These are phyloP conservation scores for Tetracladium maxilliforme DNA, from an alignment of 2,329 filamentous ascomycete genomes.

Conservation along the genomic window DNA sequence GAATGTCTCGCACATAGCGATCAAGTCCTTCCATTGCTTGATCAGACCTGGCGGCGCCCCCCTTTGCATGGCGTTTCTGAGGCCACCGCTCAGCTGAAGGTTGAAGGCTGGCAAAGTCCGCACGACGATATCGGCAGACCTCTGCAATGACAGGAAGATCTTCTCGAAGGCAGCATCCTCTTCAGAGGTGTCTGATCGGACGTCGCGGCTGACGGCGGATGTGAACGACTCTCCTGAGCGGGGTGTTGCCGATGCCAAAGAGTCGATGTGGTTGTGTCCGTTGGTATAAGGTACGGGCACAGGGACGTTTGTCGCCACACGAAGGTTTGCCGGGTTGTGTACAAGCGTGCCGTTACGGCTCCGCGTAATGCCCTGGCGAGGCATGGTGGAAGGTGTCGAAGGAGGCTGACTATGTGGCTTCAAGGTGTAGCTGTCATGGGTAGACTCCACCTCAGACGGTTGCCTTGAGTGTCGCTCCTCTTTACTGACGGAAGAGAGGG, in stretches of 20 bases:
- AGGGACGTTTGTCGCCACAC: conserved; percentile 41
- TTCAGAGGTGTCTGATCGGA: conserved; percentile 27
- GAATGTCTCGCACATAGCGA: conserved; percentile 55
- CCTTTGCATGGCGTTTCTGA: conserved; percentile 47
- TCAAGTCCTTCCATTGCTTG: conserved; percentile 54
- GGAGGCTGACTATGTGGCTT: too few species aligned
- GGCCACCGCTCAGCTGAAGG: conserved; percentile 47
- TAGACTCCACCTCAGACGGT: conserved; percentile 3
- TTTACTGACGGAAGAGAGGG: conserved; percentile 8
- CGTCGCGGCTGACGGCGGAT: conserved; percentile 27
- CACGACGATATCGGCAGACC: conserved; percentile 59
- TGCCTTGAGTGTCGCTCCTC: conserved; percentile 2
- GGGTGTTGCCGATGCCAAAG: conserved; percentile 55
- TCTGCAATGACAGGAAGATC: conserved; percentile 64
- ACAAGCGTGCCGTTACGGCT: conserved; percentile 20
- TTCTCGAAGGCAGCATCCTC: conserved; percentile 72
- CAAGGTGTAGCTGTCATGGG: conserved; percentile 5
- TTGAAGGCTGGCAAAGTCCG: conserved; percentile 57
- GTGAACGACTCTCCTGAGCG: conserved; percentile 72
- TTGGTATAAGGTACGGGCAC: too few species aligned
- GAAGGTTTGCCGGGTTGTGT: conserved; percentile 36
- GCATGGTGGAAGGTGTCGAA: too few species aligned
- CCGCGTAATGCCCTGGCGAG: too few species aligned
- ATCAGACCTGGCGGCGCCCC: conserved; percentile 43
- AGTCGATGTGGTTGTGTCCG: too few species aligned